Evolutionary conservation across 192 early-diverging fungal species (phyloP).

Genomic region (Coemansia guatemalensis): DNA sequence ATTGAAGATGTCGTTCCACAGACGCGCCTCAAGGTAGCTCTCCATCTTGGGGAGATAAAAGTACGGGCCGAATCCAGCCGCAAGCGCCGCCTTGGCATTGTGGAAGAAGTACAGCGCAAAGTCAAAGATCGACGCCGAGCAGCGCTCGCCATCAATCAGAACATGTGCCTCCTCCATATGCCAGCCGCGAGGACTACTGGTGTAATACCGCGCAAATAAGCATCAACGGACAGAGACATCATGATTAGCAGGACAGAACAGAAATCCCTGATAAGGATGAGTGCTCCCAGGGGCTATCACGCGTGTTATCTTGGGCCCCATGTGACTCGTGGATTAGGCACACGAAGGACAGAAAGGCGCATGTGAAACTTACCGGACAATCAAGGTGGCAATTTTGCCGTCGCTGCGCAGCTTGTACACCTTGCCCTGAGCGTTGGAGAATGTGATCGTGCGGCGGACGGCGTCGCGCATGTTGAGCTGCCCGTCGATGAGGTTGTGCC

Average conservation of each 20-base stretch:
- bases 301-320: slow-evolving; percentile 1
- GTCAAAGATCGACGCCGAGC: slow-evolving; percentile 97
- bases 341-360: slow-evolving; percentile 6
- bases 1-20: slow-evolving; percentile 99
- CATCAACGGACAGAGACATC: background rate
- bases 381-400: slow-evolving; percentile 85
- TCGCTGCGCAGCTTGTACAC: slow-evolving; percentile 89
- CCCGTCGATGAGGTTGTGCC: slow-evolving; percentile 88
- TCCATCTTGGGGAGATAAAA: slow-evolving; percentile 99
- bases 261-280: background rate
- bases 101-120: slow-evolving; percentile 99
- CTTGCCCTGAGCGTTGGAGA: slow-evolving; percentile 87
- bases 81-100: slow-evolving; percentile 83
- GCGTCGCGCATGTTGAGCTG: slow-evolving; percentile 96
- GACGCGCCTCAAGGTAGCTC: slow-evolving; percentile 92
- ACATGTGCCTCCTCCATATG: slow-evolving; percentile 98
- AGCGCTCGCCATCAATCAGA: slow-evolving; percentile 86
- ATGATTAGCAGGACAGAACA: background rate
- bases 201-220: slow-evolving; percentile 9
- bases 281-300: too few relatives aligned
- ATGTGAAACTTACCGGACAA: slow-evolving; percentile 70
- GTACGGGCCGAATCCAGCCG: slow-evolving; percentile 92
- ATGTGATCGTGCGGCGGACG: slow-evolving; percentile 80
- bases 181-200: slow-evolving; percentile 86
- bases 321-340: slow-evolving; percentile 5